These are phyloP conservation scores for Gentiana straminea DNA, from an alignment of 257 asterid genomes.

Conservation along the genomic window DNA sequence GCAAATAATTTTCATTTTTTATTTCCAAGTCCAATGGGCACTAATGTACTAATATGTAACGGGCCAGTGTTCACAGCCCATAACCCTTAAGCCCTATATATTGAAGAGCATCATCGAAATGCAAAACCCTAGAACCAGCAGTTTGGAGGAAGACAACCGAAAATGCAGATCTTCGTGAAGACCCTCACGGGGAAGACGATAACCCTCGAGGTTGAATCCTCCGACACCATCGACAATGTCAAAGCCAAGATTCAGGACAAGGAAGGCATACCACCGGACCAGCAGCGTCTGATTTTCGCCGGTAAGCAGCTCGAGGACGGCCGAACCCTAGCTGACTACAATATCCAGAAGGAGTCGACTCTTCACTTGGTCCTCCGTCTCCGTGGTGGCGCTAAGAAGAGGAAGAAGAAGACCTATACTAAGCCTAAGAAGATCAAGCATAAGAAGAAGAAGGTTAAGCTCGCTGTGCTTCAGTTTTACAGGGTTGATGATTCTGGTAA, in stretches of 20 bases:
- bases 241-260: slow-evolving; percentile 30
- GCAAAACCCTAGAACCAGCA: neutral
- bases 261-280: slow-evolving; percentile 31
- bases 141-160: neutral
- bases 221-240: slow-evolving; percentile 30
- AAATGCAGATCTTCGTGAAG: slow-evolving; percentile 35
- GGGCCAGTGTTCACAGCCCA: neutral
- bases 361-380: slow-evolving; percentile 34
- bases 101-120: neutral
- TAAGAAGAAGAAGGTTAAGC: slow-evolving; percentile 34
- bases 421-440: slow-evolving; percentile 36
- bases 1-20: no score
- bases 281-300: slow-evolving; percentile 27
- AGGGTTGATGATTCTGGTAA: slow-evolving; percentile 31
- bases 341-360: slow-evolving; percentile 35
- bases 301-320: slow-evolving; percentile 35
- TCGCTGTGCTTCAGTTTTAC: slow-evolving; percentile 25
- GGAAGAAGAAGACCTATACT: slow-evolving; percentile 37
- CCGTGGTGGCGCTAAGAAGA: slow-evolving; percentile 34
- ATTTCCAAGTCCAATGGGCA: neutral
- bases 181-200: slow-evolving; percentile 36
- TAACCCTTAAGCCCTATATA: neutral
- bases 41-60: neutral
- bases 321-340: slow-evolving; percentile 31
- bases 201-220: slow-evolving; percentile 33